phyloP scores from a whole-genome alignment of 192 early-diverging fungal genomes.

The Obelidium mucronatum region DNA sequence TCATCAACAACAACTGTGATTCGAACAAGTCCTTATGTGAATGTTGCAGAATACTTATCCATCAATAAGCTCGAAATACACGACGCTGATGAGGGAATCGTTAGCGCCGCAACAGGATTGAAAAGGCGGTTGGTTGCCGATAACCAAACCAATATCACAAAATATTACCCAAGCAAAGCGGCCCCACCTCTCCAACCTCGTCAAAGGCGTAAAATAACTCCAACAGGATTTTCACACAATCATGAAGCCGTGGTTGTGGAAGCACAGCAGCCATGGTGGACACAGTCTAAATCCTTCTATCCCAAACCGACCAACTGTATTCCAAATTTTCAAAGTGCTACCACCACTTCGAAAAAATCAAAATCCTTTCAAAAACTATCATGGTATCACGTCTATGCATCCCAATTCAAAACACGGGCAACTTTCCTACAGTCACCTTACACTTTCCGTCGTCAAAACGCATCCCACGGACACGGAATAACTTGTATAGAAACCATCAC shows the following conservation, averaged over 20 bases:
- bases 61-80: neutral
- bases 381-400: constrained; percentile 17
- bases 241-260: neutral
- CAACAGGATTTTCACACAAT: neutral
- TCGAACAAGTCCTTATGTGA: neutral
- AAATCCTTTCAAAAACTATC: neutral
- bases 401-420: neutral
- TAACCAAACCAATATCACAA: too few relatives aligned
- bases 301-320: neutral
- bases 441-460: constrained; percentile 5
- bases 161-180: too few relatives aligned
- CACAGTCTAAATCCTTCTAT: neutral
- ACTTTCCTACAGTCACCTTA: constrained; percentile 27
- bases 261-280: constrained; percentile 16
- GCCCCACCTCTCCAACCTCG: neutral
- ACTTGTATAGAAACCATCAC: constrained; percentile 1
- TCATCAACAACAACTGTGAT: neutral
- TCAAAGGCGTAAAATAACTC: constrained; percentile 11
- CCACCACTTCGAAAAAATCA: neutral
- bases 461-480: constrained; percentile 15
- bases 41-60: neutral
- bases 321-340: neutral
- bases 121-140: neutral
- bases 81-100: neutral
- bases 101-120: neutral